A percentile compares a stretch with the other conserved stretches of the same genome.
phyloP scores from a whole-genome alignment of 176 grass and related monocot species.

The Secale cereale region DNA sequence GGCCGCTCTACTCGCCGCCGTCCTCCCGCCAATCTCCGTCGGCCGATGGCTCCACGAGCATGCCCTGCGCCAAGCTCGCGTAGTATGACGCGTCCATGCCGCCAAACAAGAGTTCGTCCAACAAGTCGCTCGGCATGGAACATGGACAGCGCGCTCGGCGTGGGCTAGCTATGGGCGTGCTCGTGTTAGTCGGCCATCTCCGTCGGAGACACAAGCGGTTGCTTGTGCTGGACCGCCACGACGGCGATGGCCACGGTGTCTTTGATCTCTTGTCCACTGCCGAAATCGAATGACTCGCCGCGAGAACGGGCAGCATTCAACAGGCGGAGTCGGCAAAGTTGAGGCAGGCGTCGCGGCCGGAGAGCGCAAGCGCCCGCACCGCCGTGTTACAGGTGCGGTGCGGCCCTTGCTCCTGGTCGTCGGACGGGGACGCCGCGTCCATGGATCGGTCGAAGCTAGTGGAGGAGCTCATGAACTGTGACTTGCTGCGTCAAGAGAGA shows the following conservation, averaged over 20 bases:
- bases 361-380: constrained; percentile 48
- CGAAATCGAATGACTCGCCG: neutral
- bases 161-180: neutral
- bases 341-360: constrained; percentile 40
- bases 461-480: neutral
- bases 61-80: constrained; percentile 39
- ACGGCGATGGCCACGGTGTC: constrained; percentile 16
- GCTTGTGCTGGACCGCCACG: neutral
- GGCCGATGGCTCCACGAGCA: constrained; percentile 43
- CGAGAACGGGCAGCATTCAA: constrained; percentile 14
- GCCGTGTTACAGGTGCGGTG: no score
- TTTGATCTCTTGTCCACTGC: constrained; percentile 24
- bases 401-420: neutral
- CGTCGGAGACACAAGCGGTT: neutral
- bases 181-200: neutral
- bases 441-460: neutral
- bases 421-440: constrained; percentile 6
- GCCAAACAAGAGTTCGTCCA: constrained; percentile 8
- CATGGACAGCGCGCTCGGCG: neutral
- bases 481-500: neutral
- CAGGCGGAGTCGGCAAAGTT: constrained; percentile 68
- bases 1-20: neutral
- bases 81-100: constrained; percentile 48
- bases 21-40: constrained; percentile 13
- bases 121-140: neutral